Percentiles rank a stretch among this genome's conserved stretches.
Evolutionary conservation across 1,139 yeast genomes (phyloP).

Genomic region (Protomyces pachydermus): DNA sequence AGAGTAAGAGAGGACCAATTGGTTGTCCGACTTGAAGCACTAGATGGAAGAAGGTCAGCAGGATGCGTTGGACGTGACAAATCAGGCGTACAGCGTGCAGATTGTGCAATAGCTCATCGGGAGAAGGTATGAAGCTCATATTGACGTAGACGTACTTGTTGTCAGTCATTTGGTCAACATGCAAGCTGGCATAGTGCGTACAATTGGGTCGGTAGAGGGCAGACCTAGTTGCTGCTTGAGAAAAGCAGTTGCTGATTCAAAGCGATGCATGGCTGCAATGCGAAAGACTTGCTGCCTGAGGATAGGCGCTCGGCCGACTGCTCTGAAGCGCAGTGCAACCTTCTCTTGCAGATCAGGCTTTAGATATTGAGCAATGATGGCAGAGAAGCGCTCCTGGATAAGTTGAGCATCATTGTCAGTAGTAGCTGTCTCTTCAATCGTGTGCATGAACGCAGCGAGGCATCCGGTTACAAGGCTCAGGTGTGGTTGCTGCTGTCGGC

Average conservation of each 20-base stretch:
- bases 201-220: conserved; percentile 37
- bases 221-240: conserved; percentile 40
- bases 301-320: conserved; percentile 44
- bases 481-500: no score
- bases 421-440: not conserved
- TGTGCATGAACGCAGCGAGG: no score
- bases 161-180: conserved; percentile 33
- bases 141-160: conserved; percentile 37
- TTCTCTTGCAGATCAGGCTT: conserved; percentile 1
- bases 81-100: not conserved
- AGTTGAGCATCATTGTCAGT: not conserved
- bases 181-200: conserved; percentile 44
- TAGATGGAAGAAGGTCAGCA: conserved; percentile 21
- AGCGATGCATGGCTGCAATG: conserved; percentile 40
- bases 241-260: conserved; percentile 40
- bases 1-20: conserved; percentile 41
- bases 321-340: conserved; percentile 38
- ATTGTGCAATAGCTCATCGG: conserved; percentile 6
- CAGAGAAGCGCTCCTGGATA: not conserved
- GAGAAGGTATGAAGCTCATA: conserved; percentile 28
- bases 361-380: not conserved
- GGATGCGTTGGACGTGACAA: not conserved
- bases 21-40: conserved; percentile 40
- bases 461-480: no score
- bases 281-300: conserved; percentile 40